Evolutionary conservation across 768 basidiomycete species (phyloP), one percentile per base, ranked within the genome.

Genomic region (Boletus fagicola): DNA sequence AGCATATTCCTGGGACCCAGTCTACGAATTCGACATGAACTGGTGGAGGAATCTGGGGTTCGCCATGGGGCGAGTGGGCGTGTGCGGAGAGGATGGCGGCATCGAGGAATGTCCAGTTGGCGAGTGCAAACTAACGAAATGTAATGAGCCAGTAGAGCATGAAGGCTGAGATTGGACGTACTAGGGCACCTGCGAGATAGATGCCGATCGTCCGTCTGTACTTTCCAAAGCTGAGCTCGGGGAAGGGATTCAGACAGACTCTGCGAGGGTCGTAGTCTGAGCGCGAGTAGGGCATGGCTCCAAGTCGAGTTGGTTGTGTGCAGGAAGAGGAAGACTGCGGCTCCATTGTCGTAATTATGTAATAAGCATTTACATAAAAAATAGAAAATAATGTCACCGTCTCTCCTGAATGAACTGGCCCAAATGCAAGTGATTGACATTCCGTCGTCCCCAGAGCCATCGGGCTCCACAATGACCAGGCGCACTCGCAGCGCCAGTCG

Each of bases 1-100:
- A 93, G 74, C 88, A 94, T 64, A 98, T 84, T 22, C 95, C 96
- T 0, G 96, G 94, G n/a, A 97, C 78, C 97, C 97, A 99, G 78
- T 98, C 97, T 54, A 93, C 86, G 70, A 98, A 97, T 13, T 82
- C 77, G 70, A 99, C 91, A 66, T 93, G 93, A 13, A 90, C 84
- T 10, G 87, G 87, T 1, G 84, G 77, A 0, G 85, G 82, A 51
- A 85, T 78, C 63, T 87, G 80, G 3, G 88, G 88, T 5, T 86
- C 80, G 39, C 83, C 87, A 60, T 83, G 83, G 4, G 92, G 90
- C 1, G 90, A 75, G 53, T 83, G 84, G 0, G 93, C 92, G 65
- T 96, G 92, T 4, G 90, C 85, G 11, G 94, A 97, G 40, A 94
- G 80, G 53, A 98, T 86, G 24, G 88, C 87, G 15, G 97, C 96